Base-by-base conservation (phyloP, 2,329 filamentous ascomycete genomes). In the Hansfordia pulvinata region DNA sequence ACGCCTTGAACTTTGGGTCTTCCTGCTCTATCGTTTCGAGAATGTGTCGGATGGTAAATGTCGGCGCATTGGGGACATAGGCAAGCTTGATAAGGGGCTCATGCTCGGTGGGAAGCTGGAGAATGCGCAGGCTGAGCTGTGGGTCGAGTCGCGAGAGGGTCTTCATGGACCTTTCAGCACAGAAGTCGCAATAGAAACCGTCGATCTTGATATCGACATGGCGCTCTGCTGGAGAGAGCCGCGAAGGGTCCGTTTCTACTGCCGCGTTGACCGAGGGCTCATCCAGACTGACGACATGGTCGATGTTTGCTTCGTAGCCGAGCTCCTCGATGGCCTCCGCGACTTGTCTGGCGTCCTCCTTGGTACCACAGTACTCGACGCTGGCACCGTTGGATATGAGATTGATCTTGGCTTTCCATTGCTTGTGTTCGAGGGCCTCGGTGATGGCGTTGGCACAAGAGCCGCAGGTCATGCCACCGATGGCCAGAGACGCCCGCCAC, bases 171-270 rank as follows among this genome's bases (percentile, higher is more conserved):
- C 69, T 59, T 4, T 60, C 55, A 1, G 78, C 75, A 38, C 80
- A 86, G 40, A 80, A 71, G 10, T 66, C 60, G 49, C 81, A 86
- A 49, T 79, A 83, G 54, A 86, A 75, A 25, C 81, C 81, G 26
- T 78, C 64, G 25, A 88, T 58, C 20, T 52, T 52, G 30, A 86
- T 70, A n/a, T n/a, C n/a, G n/a, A n/a, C n/a, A n/a, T n/a, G n/a
- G n/a, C n/a, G n/a, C n/a, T n/a, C n/a, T n/a, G n/a, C n/a, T n/a
- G n/a, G n/a, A n/a, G n/a, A n/a, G n/a, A n/a, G n/a, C n/a, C n/a
- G n/a, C n/a, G n/a, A n/a, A n/a, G n/a, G n/a, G n/a, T n/a, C n/a
- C n/a, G n/a, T n/a, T n/a, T n/a, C n/a, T n/a, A n/a, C n/a, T n/a
- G n/a, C n/a, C n/a, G n/a, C n/a, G n/a, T 65, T 76, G 22, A 93